phyloP scores from a whole-genome alignment of 768 basidiomycete species.

The Podaxis sp. region DNA sequence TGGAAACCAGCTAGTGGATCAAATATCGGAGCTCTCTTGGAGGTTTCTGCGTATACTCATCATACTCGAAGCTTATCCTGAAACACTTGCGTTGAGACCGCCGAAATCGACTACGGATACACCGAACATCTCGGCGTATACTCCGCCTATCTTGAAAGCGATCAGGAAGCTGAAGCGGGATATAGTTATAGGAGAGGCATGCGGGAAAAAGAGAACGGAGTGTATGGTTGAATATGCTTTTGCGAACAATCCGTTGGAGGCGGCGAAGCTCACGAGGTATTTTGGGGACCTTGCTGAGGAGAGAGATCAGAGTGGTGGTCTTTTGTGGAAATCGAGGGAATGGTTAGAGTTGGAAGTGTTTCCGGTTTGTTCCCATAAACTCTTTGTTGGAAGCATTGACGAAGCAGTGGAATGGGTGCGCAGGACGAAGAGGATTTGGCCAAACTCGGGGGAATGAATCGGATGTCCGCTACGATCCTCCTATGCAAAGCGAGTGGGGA shows the following conservation, averaged over 20 bases:
- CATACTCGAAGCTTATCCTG: constrained; percentile 68
- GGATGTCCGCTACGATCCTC: constrained; percentile 66
- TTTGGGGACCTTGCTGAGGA: constrained; percentile 61
- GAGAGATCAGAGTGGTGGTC: constrained; percentile 40
- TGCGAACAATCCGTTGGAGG: constrained; percentile 57
- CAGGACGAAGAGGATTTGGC: constrained; percentile 67
- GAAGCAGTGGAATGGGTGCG: background rate
- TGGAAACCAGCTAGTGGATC: constrained; percentile 41
- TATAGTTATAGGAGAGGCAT: constrained; percentile 61
- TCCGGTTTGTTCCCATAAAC: constrained; percentile 3
- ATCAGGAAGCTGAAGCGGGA: constrained; percentile 67
- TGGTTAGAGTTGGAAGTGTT: constrained; percentile 62
- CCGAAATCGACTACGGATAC: constrained; percentile 14
- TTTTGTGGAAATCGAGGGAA: constrained; percentile 56
- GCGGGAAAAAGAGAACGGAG: constrained; percentile 43
- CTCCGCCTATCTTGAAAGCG: constrained; percentile 67
- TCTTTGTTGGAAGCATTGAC: background rate
- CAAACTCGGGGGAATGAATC: constrained; percentile 61
- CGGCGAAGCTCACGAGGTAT: constrained; percentile 51
- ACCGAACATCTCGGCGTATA: constrained; percentile 48
- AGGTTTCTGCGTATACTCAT: constrained; percentile 53
- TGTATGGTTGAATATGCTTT: constrained; percentile 58
- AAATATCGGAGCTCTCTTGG: constrained; percentile 62
- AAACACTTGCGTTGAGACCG: constrained; percentile 35
- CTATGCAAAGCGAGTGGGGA: constrained; percentile 54